A percentile compares a stretch with the other conserved stretches of the same genome.
These are phyloP conservation scores for Coffea eugenioides DNA, from an alignment of 257 asterid species.

Conservation along the genomic window DNA sequence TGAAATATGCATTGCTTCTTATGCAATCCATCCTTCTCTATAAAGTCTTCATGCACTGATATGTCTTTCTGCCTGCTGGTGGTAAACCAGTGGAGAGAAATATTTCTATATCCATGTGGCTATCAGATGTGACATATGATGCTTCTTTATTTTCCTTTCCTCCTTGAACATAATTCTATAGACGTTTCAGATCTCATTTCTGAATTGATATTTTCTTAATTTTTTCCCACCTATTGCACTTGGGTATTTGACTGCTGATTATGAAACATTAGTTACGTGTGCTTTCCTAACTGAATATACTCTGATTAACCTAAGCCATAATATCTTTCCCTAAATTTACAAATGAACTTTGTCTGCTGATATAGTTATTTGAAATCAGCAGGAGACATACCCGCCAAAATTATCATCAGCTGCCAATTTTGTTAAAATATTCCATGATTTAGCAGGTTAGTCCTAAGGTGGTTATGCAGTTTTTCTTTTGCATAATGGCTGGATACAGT, in stretches of 20 bases:
- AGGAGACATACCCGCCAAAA: slow-evolving; percentile 55
- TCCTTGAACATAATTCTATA: neutral
- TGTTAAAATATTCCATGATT: slow-evolving; percentile 67
- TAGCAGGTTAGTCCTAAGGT: slow-evolving; percentile 48
- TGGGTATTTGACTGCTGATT: neutral
- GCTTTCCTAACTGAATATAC: neutral
- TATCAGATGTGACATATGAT: no score
- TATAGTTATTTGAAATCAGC: slow-evolving; percentile 19
- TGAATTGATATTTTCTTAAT: neutral
- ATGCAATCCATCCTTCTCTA: neutral
- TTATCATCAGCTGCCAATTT: slow-evolving; percentile 53
- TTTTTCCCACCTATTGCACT: neutral
- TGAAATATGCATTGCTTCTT: neutral
- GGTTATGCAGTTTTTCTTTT: neutral
- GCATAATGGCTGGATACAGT: neutral
- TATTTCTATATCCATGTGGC: neutral
- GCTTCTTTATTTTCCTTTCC: neutral
- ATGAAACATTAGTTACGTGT: neutral
- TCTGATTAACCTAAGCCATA: neutral
- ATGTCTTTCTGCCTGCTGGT: neutral
- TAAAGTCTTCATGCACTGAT: no score
- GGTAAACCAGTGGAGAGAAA: neutral
- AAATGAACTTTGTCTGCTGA: slow-evolving; percentile 3
- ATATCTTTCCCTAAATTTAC: neutral
- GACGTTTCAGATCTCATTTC: neutral